Evolutionary conservation across 2,329 filamentous ascomycete species (phyloP), one percentile per base, ranked within the genome.

Genomic region (Paecilomyces variotii): DNA sequence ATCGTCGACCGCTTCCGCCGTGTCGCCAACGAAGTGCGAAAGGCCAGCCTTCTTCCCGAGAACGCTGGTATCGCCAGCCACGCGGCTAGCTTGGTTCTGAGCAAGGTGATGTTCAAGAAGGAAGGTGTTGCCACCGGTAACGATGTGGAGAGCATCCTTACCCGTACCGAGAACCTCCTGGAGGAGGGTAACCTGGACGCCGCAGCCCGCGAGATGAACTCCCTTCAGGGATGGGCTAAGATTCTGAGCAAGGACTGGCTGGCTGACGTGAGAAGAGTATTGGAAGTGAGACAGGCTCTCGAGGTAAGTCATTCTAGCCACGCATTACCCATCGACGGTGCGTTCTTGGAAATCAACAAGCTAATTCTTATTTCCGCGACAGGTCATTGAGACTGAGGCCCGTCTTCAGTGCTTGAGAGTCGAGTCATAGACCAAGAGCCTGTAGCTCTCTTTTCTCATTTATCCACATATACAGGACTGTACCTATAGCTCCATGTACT

Each of bases 101-200:
- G 90, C 80, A 95, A 96, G 78, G 82, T 97, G 56, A 86, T 97
- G 79, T 97, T 99, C 84, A 91, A 91, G 81, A 97, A 97, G 83
- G 87, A 89, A 69, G 90, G 89, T 9, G 80, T 94, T 53, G 88
- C 91, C 0, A 86, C 86, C 26, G 91, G 93, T 24, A 83, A 90
- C 66, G 93, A 97, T 70, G 93, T 97, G 25, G 94, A 99, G 81
- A 95, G 91, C 69, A 87, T 97, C 60, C 83, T 99, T 53, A 89
- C 90, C 2, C 84, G 94, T 62, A 93, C 94, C 1, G 92, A 99
- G 77, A 91, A 87, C 6, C 83, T 91, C 66, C 82, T 99, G 24
- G 92, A 99, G 78, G 91, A 97, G 77, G 94, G 94, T 25, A 87
- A 97, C 70, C 77, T 99, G 58, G 94, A 99, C 74, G 87, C 84